Evolutionary conservation across 1,284 basidiomycete species (phyloP), one percentile per base, ranked within the genome.

Genomic region (Rhodotorula sp.): DNA sequence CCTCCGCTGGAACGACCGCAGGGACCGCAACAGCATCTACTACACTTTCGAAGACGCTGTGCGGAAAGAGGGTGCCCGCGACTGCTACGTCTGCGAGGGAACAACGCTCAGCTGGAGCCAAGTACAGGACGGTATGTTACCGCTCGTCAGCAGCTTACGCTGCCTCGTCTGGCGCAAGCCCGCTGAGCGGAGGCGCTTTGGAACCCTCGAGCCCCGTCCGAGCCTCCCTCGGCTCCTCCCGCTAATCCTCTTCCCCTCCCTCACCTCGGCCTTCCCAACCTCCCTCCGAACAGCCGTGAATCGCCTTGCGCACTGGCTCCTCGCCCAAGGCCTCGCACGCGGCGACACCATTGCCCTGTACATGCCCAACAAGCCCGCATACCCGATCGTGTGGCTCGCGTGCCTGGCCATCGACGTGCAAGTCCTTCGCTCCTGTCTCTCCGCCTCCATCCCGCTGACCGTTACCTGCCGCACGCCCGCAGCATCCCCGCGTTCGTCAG

Each of bases 401-500:
- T 76, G 74, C 37, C 66, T 77, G 37, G 60, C 74, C 2, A 60
- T 77, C 55, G 61, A 73, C 53, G 65, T 76, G 69, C 68, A 13
- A 29, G 73, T 62, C 39, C 13, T 1, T n/a, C 32, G 29, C 29
- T 25, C 27, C 25, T 10, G 29, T 53, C 17, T 27, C 15, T 12
- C 37, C 32, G 12, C 4, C 15, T 10, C 27, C 21, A 12, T 1
- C 10, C 25, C n/a, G 36, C 41, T 51, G 37, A 25, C 4, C 6
- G 15, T 22, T 2, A 32, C 22, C 3, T 44, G 12, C 25, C 27
- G 29, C 39, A 0, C 27, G 3, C 17, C 22, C 3, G 13, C 63
- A 72, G 69, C 54, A 63, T 79, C 8, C 81, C 81, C 10, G 81
- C 80, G 1, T 81, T 82, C 71, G 80, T 82, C 76, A 82, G 82